phyloP scores from a whole-genome alignment of 495 filamentous ascomycete genomes.

The Sabuloglossum arenarium region DNA sequence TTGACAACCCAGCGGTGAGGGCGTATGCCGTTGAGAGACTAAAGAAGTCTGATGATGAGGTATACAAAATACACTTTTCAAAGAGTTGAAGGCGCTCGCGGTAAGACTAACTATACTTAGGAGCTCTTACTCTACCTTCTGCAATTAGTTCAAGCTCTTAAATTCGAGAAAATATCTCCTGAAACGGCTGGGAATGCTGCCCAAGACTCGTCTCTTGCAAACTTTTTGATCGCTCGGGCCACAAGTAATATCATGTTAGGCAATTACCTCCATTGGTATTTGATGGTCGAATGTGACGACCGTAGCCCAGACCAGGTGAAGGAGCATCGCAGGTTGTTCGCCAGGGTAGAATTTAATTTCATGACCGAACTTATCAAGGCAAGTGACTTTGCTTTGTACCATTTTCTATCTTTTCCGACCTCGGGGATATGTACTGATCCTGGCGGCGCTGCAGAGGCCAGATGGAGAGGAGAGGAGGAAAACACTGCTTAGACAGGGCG shows the following conservation, averaged over 20 bases:
- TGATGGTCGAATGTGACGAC: slow-evolving; percentile 93
- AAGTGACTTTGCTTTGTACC: not conserved
- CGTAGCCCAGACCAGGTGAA: slow-evolving; percentile 44
- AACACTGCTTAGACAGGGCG: slow-evolving; percentile 66
- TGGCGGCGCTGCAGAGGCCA: slow-evolving; percentile 20
- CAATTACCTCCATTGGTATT: slow-evolving; percentile 93
- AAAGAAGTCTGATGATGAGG: slow-evolving; percentile 74
- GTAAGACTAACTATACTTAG: not conserved
- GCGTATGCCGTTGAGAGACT: slow-evolving; percentile 86
- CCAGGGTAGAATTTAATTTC: slow-evolving; percentile 85
- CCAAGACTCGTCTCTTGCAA: slow-evolving; percentile 71
- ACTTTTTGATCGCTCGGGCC: slow-evolving; percentile 73
- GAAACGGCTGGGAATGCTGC: slow-evolving; percentile 37
- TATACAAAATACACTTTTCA: not conserved
- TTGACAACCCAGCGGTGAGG: slow-evolving; percentile 71
- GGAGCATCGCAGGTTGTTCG: slow-evolving; percentile 63
- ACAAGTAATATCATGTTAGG: slow-evolving; percentile 72
- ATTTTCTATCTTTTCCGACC: not conserved
- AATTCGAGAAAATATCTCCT: slow-evolving; percentile 63
- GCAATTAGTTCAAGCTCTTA: slow-evolving; percentile 88
- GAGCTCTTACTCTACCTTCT: slow-evolving; percentile 84
- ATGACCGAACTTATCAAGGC: slow-evolving; percentile 53
- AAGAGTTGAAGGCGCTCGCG: not conserved
- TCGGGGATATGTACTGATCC: not conserved
- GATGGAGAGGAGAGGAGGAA: slow-evolving; percentile 49